Evolutionary conservation across 2,329 filamentous ascomycete species (phyloP).

Genomic region (Trichoderma hamatum): DNA sequence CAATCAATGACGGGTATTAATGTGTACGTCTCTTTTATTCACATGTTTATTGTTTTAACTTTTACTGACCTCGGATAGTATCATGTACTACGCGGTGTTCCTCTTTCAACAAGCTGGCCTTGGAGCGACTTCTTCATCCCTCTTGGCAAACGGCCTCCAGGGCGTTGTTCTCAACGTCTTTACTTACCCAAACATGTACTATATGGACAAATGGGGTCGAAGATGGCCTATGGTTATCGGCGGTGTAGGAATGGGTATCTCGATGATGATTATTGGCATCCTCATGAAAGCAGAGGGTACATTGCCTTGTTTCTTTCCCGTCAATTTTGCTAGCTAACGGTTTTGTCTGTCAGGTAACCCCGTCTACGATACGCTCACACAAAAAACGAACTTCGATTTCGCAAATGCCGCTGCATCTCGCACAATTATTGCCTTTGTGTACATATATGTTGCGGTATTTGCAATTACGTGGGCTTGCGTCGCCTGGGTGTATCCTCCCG

Average conservation of each 20-base stretch:
- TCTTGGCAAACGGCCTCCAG: constrained; percentile 26
- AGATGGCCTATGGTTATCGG: constrained; percentile 27
- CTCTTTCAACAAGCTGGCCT: constrained; percentile 28
- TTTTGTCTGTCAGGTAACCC: not conserved
- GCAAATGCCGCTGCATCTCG: constrained; percentile 57
- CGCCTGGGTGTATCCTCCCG: constrained; percentile 64
- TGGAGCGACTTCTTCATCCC: constrained; percentile 25
- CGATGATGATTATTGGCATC: constrained; percentile 28
- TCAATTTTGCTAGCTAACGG: not conserved
- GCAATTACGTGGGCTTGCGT: constrained; percentile 62
- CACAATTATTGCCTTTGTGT: constrained; percentile 64
- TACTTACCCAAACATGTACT: constrained; percentile 29
- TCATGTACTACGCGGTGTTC: constrained; percentile 28
- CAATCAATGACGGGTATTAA: constrained; percentile 29
- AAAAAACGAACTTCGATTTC: constrained; percentile 28
- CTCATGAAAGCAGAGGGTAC: constrained; percentile 26
- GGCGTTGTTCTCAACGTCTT: constrained; percentile 28
- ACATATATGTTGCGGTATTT: constrained; percentile 63
- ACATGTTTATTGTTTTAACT: too few relatives aligned
- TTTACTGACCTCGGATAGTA: constrained; percentile 13
- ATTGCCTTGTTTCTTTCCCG: not conserved
- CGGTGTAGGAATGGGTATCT: constrained; percentile 26
- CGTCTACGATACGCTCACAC: constrained; percentile 22
- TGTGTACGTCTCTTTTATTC: constrained; percentile 1
- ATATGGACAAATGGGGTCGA: constrained; percentile 28